Evolutionary conservation across 768 basidiomycete genomes (phyloP), one percentile per base, ranked within the genome.

Genomic region (Lentinula detonsa): DNA sequence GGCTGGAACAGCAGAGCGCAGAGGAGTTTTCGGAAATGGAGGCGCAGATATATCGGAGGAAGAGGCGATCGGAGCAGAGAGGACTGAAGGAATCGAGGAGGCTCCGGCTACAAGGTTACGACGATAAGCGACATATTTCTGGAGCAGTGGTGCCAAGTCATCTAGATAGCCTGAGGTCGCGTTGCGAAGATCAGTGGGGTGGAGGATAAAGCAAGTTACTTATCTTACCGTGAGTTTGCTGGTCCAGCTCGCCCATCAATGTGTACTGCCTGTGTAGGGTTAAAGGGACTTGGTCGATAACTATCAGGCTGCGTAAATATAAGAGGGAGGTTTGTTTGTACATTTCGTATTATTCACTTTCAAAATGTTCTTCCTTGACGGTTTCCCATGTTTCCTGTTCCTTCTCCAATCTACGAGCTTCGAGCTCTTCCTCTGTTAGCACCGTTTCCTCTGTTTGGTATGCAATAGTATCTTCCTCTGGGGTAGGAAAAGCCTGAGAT

Each of bases 291-390:
- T 92, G 89, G 62, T 91, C 89, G 56, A 93, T 78, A 52, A 86
- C 91, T 94, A 61, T 35, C 55, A 61, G 49, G 1, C 4, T 23
- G 46, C 5, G 13, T 56, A 34, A 46, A 49, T 42, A 40, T 37
- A 55, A 58, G 55, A 46, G 28, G 37, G 37, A 55, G 53, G 16
- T 16, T 48, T 57, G 53, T 45, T 23, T 37, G 37, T 40, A 51
- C 39, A 5, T 34, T 10, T 15, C 52, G 37, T 35, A 16, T 48
- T 37, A 63, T 78, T 53, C 46, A 87, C 91, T 83, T 81, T 92
- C 91, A 70, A 85, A 85, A 65, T 91, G 84, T 62, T 93, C 88
- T 67, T 93, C 91, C 67, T 84, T 82, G 69, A 93, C 82, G 42
- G 84, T 75, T 50, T 89, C 86, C 88, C 89, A 90, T 40, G 90